These are phyloP conservation scores for Ascochyta pisi DNA, from an alignment of 2,329 filamentous ascomycete genomes.

Conservation along the genomic window DNA sequence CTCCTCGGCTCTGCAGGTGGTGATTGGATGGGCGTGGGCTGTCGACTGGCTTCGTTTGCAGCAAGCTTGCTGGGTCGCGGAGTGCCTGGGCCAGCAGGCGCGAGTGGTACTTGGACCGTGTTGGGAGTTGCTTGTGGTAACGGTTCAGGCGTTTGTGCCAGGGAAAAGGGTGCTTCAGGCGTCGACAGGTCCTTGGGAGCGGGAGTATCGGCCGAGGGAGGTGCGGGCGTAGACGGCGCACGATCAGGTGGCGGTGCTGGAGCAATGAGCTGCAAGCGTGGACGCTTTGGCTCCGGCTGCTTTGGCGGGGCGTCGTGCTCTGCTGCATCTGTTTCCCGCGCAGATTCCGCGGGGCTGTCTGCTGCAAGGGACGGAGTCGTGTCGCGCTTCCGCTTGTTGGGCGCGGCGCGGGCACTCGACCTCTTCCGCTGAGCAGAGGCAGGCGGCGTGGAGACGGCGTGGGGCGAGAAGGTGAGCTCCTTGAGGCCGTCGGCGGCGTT, in stretches of 20 bases:
- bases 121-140: slow-evolving; percentile 20
- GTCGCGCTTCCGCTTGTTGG: slow-evolving; percentile 64
- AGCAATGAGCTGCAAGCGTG: slow-evolving; percentile 29
- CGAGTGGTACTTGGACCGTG: slow-evolving; percentile 52
- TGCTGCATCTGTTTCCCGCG: slow-evolving; percentile 33
- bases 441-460: slow-evolving; percentile 24
- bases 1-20: slow-evolving; percentile 24
- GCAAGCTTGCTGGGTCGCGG: slow-evolving; percentile 28
- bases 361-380: slow-evolving; percentile 46
- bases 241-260: slow-evolving; percentile 7
- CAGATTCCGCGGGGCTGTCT: slow-evolving; percentile 21
- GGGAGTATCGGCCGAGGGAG: slow-evolving; percentile 17
- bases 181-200: slow-evolving; percentile 16
- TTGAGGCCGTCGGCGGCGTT: slow-evolving; percentile 45
- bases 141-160: slow-evolving; percentile 18
- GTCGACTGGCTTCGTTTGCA: slow-evolving; percentile 17
- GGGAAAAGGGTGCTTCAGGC: slow-evolving; percentile 25
- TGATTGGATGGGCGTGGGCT: slow-evolving; percentile 26
- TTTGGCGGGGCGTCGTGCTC: slow-evolving; percentile 36
- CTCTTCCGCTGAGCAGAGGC: slow-evolving; percentile 32
- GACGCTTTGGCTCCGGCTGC: slow-evolving; percentile 42
- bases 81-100: slow-evolving; percentile 52
- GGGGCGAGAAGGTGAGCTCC: slow-evolving; percentile 40
- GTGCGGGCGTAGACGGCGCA: slow-evolving; percentile 10
- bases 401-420: slow-evolving; percentile 26